A percentile compares a stretch with the other conserved stretches of the same genome.
phyloP scores from a whole-genome alignment of 352 stramenopile genomes.

The Phytophthora idaei region DNA sequence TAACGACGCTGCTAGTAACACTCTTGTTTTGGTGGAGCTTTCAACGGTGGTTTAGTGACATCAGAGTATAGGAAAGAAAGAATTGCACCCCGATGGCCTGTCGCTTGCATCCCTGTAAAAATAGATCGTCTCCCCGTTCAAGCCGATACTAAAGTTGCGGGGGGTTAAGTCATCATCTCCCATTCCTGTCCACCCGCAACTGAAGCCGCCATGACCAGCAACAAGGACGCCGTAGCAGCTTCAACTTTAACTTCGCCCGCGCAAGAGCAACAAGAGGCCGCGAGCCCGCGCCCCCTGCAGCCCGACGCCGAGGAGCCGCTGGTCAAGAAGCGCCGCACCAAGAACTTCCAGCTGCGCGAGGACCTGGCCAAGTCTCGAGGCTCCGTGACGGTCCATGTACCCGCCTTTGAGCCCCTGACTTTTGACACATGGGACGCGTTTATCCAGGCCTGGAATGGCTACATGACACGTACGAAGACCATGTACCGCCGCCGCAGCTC shows the following conservation, averaged over 20 bases:
- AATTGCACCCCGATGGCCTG: conserved; percentile 1
- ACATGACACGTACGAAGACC: conserved; percentile 76
- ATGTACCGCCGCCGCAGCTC: conserved; percentile 78
- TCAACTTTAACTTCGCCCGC: conserved; percentile 10
- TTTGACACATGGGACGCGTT: conserved; percentile 77
- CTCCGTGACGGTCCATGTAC: conserved; percentile 46
- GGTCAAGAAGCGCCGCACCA: conserved; percentile 83
- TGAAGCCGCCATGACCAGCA: conserved; percentile 24
- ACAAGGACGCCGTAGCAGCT: conserved; percentile 19
- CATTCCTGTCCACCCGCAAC: conserved; percentile 13
- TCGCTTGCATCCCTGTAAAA: conserved; percentile 1
- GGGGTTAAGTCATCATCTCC: neutral
- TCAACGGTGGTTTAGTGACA: neutral
- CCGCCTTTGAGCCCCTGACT: conserved; percentile 55
- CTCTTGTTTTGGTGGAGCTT: neutral
- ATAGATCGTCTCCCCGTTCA: conserved; percentile 1
- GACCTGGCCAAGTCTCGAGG: conserved; percentile 65
- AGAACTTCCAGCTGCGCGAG: conserved; percentile 83
- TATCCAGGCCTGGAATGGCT: conserved; percentile 63
- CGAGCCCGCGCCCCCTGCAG: conserved; percentile 1
- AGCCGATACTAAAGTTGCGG: conserved; percentile 8
- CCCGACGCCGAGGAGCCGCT: conserved; percentile 24
- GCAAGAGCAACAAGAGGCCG: neutral
- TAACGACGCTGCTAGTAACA: neutral
- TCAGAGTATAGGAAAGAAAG: neutral